Evolutionary conservation across 768 basidiomycete species (phyloP).

Genomic region (Russula sp.): DNA sequence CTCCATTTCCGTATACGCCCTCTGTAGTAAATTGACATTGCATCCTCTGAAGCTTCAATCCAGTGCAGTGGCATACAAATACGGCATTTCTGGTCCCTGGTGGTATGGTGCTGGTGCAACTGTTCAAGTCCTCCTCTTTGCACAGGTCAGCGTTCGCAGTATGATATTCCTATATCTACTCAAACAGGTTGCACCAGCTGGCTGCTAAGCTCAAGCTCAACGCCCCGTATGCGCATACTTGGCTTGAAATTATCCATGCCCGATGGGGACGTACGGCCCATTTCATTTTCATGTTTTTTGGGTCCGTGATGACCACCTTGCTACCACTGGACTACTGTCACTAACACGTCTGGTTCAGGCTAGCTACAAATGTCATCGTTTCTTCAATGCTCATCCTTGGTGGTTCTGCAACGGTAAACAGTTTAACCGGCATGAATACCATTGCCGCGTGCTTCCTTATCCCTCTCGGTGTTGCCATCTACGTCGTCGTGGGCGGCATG

Average conservation of each 20-base stretch:
- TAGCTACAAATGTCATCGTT: slow-evolving; percentile 91
- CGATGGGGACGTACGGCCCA: slow-evolving; percentile 84
- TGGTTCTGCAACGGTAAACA: slow-evolving; percentile 83
- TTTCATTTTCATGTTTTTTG: slow-evolving; percentile 85
- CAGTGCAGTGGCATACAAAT: slow-evolving; percentile 81
- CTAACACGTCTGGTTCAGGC: slow-evolving; percentile 38
- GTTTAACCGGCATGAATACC: slow-evolving; percentile 86
- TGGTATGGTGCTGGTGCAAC: slow-evolving; percentile 92
- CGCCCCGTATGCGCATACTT: slow-evolving; percentile 85
- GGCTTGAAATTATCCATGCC: slow-evolving; percentile 78
- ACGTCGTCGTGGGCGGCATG: slow-evolving; percentile 86
- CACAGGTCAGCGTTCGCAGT: slow-evolving; percentile 47
- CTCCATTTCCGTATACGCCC: neutral
- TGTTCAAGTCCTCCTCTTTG: slow-evolving; percentile 87
- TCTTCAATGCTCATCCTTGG: slow-evolving; percentile 80
- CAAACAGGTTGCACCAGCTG: slow-evolving; percentile 44
- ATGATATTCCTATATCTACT: neutral
- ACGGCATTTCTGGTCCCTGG: slow-evolving; percentile 83
- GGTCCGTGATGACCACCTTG: slow-evolving; percentile 39
- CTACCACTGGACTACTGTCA: neutral
- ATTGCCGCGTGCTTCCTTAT: slow-evolving; percentile 90
- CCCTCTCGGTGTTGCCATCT: slow-evolving; percentile 82
- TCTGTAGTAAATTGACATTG: slow-evolving; percentile 15
- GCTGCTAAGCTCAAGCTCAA: slow-evolving; percentile 91
- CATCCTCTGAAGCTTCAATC: slow-evolving; percentile 57